Evolutionary conservation across 2,329 filamentous ascomycete genomes (phyloP), one percentile per base, ranked within the genome.

Genomic region (Paracoccidioides brasiliensis): DNA sequence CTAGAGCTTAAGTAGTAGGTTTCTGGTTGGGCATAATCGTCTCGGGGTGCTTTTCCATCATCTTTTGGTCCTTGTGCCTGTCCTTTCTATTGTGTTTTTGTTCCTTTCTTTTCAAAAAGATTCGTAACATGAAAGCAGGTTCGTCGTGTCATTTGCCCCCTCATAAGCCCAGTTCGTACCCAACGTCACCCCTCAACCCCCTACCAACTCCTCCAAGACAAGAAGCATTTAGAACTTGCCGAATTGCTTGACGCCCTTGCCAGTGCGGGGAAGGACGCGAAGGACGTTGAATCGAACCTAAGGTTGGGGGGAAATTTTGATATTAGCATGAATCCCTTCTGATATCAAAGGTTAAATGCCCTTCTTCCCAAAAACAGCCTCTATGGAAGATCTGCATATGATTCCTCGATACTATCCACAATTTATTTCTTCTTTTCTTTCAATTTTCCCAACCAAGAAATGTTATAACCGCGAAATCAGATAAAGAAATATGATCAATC

Each of bases 201-300:
- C 62, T 58, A 64, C 64, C 63, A 58, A 58, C 59, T 60, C 64
- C 57, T 37, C 63, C 59, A 61, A 60, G 38, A 55, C 61, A 57
- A 59, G 63, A 14, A 56, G 64, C 66, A 63, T 69, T 85, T 95
- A 98, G 83, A 98, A 98, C 84, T 98, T 98, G 82, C 77, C 81
- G 85, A 98, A 98, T 76, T 84, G 78, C 90, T 98, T 98, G 77
- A 96, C 90, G 70, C 83, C 79, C 86, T 96, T 96, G 79, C 90
- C 89, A 70, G 89, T 95, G 80, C 90, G 85, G 78, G 91, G 91
- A 71, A 97, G 87, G 70, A 98, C 93, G 73, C 93, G 90, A 74
- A 98, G 88, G 74, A 96, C 90, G 82, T 98, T 98, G 88, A 98
- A 98, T 75, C 93, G 93, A 74, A 95, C 87, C 90, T 95, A 64